These are phyloP conservation scores for Phaeosphaeriaceae sp. DNA, from an alignment of 2,329 filamentous ascomycete species.

Conservation along the genomic window DNA sequence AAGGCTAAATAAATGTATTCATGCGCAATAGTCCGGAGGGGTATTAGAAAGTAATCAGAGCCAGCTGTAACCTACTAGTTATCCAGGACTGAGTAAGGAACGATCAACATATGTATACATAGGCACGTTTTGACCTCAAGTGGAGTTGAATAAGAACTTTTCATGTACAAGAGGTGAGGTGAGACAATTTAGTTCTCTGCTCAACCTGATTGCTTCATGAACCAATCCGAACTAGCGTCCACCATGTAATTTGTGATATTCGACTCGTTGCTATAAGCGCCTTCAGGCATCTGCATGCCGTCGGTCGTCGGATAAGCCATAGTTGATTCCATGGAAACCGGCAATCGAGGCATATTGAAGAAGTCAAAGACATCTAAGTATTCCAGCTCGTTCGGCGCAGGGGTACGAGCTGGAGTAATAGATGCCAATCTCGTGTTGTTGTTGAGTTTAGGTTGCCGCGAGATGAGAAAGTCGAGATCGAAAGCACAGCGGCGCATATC, in stretches of 20 bases:
- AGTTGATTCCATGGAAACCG: constrained; percentile 48
- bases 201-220: constrained; percentile 53
- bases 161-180: background rate
- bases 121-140: too few species aligned
- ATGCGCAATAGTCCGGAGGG: too few species aligned
- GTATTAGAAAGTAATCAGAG: background rate
- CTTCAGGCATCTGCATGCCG: constrained; percentile 36
- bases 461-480: constrained; percentile 89
- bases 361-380: constrained; percentile 94
- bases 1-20: background rate
- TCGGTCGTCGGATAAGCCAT: constrained; percentile 40
- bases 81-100: background rate
- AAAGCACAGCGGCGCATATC: constrained; percentile 93
- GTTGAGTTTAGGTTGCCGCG: constrained; percentile 69
- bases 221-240: constrained; percentile 76
- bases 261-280: constrained; percentile 65
- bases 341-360: constrained; percentile 86
- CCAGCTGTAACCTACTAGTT: background rate
- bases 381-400: constrained; percentile 83
- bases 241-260: constrained; percentile 83
- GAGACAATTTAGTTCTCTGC: background rate
- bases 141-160: too few species aligned
- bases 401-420: constrained; percentile 69
- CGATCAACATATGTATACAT: background rate
- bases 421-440: constrained; percentile 44